Percentiles rank a stretch among this genome's conserved stretches.
Evolutionary conservation across 495 filamentous ascomycete species (phyloP).

Genomic region (Penicillium lagena): DNA sequence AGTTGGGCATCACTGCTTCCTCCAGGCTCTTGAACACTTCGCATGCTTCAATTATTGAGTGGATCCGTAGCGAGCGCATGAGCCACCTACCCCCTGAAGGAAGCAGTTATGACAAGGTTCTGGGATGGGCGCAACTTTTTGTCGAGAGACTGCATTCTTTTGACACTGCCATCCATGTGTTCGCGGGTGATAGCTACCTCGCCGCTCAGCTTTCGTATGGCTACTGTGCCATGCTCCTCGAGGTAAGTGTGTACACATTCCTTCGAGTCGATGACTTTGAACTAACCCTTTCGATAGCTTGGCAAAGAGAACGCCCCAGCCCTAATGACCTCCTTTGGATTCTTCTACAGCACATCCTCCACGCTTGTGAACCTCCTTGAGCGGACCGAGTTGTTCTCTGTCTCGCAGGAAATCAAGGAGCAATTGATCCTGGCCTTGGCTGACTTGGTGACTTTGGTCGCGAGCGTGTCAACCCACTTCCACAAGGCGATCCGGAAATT

Average conservation of each 20-base stretch:
- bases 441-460: slow-evolving; percentile 22
- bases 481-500: slow-evolving; percentile 12
- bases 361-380: slow-evolving; percentile 17
- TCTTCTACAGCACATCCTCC: slow-evolving; percentile 20
- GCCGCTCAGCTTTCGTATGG: slow-evolving; percentile 30
- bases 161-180: slow-evolving; percentile 21
- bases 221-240: slow-evolving; percentile 29
- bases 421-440: slow-evolving; percentile 21
- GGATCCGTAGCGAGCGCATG: slow-evolving; percentile 27
- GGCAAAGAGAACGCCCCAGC: slow-evolving; percentile 21
- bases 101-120: slow-evolving; percentile 20
- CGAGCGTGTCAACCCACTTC: slow-evolving; percentile 20
- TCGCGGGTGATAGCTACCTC: slow-evolving; percentile 28
- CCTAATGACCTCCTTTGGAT: slow-evolving; percentile 16
- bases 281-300: slow-evolving; percentile 9
- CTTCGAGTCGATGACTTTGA: background rate
- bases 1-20: slow-evolving; percentile 11
- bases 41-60: slow-evolving; percentile 21
- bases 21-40: slow-evolving; percentile 14
- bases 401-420: slow-evolving; percentile 24
- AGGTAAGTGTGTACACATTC: slow-evolving; percentile 13
- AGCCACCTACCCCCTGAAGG: slow-evolving; percentile 22
- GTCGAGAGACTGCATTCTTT: slow-evolving; percentile 26
- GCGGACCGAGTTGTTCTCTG: slow-evolving; percentile 19
- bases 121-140: slow-evolving; percentile 18